Percentiles rank a stretch among this genome's conserved stretches.
These are phyloP conservation scores for Astrephomene gubernaculifera DNA, from an alignment of 139 green algal species.

Conservation along the genomic window DNA sequence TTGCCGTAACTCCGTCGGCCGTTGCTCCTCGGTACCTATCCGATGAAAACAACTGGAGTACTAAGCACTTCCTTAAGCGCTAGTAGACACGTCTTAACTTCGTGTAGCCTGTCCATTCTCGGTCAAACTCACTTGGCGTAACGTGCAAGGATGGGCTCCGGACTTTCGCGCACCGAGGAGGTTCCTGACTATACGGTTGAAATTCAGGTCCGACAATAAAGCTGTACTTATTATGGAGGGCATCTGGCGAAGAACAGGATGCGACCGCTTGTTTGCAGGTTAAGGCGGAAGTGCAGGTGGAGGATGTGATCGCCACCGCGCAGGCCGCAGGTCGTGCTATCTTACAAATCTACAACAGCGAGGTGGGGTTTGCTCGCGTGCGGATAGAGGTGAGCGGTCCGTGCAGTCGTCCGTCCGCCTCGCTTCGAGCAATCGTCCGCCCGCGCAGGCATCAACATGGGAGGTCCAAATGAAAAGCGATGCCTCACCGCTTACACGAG, in stretches of 20 bases:
- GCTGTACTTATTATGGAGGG: neutral
- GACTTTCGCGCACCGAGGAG: constrained; percentile 23
- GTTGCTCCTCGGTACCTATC: too few relatives aligned
- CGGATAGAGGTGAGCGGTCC: constrained; percentile 42
- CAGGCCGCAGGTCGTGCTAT: constrained; percentile 79
- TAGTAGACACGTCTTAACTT: too few relatives aligned
- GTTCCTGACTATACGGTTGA: constrained; percentile 35
- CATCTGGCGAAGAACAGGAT: neutral
- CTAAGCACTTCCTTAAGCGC: too few relatives aligned
- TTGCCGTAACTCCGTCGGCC: too few relatives aligned
- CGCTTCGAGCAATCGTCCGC: too few relatives aligned
- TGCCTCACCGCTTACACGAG: constrained; percentile 79
- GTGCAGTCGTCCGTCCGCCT: neutral
- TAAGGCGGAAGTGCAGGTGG: constrained; percentile 46
- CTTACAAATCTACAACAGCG: constrained; percentile 79
- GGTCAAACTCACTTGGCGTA: too few relatives aligned
- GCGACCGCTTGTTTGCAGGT: neutral
- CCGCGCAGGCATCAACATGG: constrained; percentile 45
- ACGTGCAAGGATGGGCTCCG: constrained; percentile 21
- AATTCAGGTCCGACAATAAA: constrained; percentile 6
- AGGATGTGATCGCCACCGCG: constrained; percentile 71
- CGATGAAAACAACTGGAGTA: too few relatives aligned
- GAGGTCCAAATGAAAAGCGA: constrained; percentile 85
- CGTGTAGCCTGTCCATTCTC: too few relatives aligned
- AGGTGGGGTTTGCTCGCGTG: constrained; percentile 54